Evolutionary conservation across 2,329 filamentous ascomycete genomes (phyloP).

Genomic region (Fusarium sp.): DNA sequence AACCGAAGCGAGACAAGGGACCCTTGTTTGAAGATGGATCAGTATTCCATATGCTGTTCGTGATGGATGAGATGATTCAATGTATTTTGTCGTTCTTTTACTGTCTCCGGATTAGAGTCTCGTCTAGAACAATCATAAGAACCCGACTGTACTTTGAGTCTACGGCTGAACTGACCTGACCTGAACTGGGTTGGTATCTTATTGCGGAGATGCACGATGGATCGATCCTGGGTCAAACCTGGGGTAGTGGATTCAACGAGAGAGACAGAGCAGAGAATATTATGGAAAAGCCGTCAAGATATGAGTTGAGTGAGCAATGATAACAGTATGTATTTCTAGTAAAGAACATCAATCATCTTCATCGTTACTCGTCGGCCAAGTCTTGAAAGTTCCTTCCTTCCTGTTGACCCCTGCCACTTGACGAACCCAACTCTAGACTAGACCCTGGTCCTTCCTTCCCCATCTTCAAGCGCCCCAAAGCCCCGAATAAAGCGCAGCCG

Average conservation of each 20-base stretch:
- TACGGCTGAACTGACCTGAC: background rate
- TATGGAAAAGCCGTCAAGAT: too few species aligned
- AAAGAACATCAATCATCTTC: background rate
- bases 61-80: background rate
- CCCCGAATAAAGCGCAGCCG: constrained; percentile 32
- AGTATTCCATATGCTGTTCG: background rate
- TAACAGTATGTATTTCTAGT: background rate
- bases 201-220: constrained; percentile 31
- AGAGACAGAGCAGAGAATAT: background rate
- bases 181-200: background rate
- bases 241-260: background rate
- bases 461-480: constrained; percentile 18
- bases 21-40: constrained; percentile 3
- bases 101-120: background rate
- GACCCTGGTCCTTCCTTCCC: constrained; percentile 18
- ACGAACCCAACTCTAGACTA: background rate
- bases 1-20: constrained; percentile 19
- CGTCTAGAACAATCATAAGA: background rate
- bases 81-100: background rate
- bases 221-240: background rate
- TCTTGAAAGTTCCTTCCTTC: background rate
- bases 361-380: background rate
- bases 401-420: background rate
- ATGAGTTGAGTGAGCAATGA: background rate
- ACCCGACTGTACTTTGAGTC: background rate